Conservation (phyloP, 2,329 filamentous ascomycete species). For the Blastomyces parvus region DNA sequence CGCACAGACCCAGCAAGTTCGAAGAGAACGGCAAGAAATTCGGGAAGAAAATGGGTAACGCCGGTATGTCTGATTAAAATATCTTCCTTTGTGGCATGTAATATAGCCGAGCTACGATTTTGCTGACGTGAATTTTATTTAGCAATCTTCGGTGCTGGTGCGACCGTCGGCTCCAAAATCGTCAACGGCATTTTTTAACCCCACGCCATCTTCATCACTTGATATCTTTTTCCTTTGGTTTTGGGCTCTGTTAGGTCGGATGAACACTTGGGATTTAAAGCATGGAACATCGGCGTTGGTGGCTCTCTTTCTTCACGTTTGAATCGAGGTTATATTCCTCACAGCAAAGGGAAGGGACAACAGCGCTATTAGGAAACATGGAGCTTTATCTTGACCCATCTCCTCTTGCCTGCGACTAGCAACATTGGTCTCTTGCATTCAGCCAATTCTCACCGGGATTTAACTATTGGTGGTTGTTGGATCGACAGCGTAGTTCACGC, state of each 20-base stretch:
- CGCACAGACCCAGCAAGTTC: slow-evolving; percentile 49
- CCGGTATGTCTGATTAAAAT: slow-evolving; percentile 32
- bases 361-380: neutral
- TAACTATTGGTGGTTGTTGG: neutral
- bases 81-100: neutral
- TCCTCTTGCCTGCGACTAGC: neutral
- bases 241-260: slow-evolving; percentile 3
- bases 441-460: neutral
- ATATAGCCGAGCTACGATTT: neutral
- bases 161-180: slow-evolving; percentile 79
- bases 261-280: slow-evolving; percentile 5
- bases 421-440: neutral
- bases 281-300: slow-evolving; percentile 7
- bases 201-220: neutral
- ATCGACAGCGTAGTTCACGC: neutral
- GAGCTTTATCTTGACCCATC: neutral
- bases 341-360: neutral
- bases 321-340: neutral
- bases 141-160: slow-evolving; percentile 86
- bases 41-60: slow-evolving; percentile 83
- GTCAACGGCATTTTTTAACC: slow-evolving; percentile 81
- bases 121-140: slow-evolving; percentile 40
- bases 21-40: slow-evolving; percentile 82
- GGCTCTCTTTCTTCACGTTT: slow-evolving; percentile 1
- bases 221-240: neutral